Percentiles rank a stretch among this genome's conserved stretches.
Conservation (phyloP, 163 green algal species). For the Chlorella variabilis region DNA sequence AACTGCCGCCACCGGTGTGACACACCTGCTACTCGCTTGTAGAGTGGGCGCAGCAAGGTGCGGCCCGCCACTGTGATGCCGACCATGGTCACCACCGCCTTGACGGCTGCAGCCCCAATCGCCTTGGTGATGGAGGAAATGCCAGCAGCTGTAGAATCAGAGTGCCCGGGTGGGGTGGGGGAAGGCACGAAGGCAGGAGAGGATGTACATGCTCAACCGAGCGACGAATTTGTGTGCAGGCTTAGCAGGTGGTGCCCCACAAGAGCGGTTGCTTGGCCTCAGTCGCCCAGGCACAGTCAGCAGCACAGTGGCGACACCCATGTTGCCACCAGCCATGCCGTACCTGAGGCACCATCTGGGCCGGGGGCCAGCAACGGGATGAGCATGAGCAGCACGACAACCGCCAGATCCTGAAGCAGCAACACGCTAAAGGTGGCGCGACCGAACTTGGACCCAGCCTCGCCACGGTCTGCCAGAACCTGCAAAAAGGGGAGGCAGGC, state of each 20-base stretch:
- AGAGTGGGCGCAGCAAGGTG: conserved; percentile 92
- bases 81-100: conserved; percentile 90
- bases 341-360: conserved; percentile 48
- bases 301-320: no score
- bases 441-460: conserved; percentile 92
- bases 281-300: no score
- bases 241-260: no score
- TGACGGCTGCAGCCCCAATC: conserved; percentile 90
- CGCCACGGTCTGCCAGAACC: conserved; percentile 93
- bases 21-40: conserved; percentile 84
- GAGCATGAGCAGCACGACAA: conserved; percentile 99
- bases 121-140: conserved; percentile 72
- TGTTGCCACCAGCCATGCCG: neutral
- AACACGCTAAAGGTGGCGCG: conserved; percentile 97
- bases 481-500: conserved; percentile 44
- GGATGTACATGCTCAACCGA: no score
- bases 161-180: neutral
- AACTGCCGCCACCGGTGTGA: no score
- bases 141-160: conserved; percentile 40
- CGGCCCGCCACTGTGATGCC: conserved; percentile 91
- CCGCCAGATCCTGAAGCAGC: conserved; percentile 97
- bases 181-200: neutral
- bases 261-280: no score
- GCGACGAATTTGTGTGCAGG: no score
- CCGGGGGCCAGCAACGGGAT: conserved; percentile 94